Conservation (phyloP, 495 filamentous ascomycete genomes). For the Barbatosphaeria neglecta region DNA sequence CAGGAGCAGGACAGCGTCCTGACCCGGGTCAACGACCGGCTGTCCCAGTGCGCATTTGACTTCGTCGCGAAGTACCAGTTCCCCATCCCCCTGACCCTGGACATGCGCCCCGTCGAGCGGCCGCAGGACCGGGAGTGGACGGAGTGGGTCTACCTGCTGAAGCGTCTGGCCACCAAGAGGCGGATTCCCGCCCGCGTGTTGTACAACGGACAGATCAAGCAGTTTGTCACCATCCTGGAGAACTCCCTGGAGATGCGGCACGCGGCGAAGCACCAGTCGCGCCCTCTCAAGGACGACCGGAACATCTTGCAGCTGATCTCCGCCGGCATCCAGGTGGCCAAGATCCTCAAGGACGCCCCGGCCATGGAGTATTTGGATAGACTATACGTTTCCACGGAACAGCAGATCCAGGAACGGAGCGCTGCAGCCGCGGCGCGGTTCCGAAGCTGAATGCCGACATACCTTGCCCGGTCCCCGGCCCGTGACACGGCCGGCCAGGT, state of each 20-base stretch:
- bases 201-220: slow-evolving; percentile 84
- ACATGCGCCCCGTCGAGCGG: slow-evolving; percentile 67
- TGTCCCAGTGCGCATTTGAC: slow-evolving; percentile 77
- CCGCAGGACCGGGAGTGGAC: slow-evolving; percentile 82
- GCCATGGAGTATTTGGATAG: slow-evolving; percentile 71
- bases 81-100: slow-evolving; percentile 66
- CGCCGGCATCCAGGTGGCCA: slow-evolving; percentile 75
- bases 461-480: neutral
- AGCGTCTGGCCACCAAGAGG: slow-evolving; percentile 73
- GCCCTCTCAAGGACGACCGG: slow-evolving; percentile 79
- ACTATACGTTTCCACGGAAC: slow-evolving; percentile 59
- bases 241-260: slow-evolving; percentile 81
- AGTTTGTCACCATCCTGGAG: slow-evolving; percentile 70
- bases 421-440: slow-evolving; percentile 30
- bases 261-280: slow-evolving; percentile 63
- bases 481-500: neutral
- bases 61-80: slow-evolving; percentile 86
- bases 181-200: slow-evolving; percentile 72
- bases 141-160: slow-evolving; percentile 83
- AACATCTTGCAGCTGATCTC: slow-evolving; percentile 80
- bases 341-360: slow-evolving; percentile 68
- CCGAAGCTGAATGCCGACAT: slow-evolving; percentile 15
- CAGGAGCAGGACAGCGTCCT: slow-evolving; percentile 77
- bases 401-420: slow-evolving; percentile 57
- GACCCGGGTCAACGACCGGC: slow-evolving; percentile 65